Evolutionary conservation across 805 yeast genomes (phyloP), one percentile per base, ranked within the genome.

Genomic region (Candida krabiensis): DNA sequence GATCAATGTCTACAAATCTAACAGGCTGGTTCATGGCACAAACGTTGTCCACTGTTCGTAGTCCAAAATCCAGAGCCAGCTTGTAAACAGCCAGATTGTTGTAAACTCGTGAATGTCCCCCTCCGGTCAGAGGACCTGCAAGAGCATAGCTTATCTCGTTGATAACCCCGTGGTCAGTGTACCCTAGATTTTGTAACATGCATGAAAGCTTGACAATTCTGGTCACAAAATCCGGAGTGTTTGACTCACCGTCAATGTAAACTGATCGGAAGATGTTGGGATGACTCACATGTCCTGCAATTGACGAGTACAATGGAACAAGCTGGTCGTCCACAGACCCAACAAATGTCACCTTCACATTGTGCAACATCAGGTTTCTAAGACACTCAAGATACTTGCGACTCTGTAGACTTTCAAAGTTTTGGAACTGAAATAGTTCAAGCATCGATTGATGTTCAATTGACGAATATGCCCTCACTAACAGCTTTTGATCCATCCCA

Each of bases 251-350:
- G 59, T 93, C 98, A 22, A 91, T 79, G 56, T 87, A 93, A 14
- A 90, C 89, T 0, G 96, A 95, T 36, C 96, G 70, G 55, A 79
- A 90, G 12, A 91, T 79, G 60, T 89, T 86, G 3, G 99, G 98
- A 65, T 91, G 99, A 47, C 75, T 74, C 2, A 86, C 73, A 60
- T 89, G 95, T 1, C 82, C 70, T 30, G 96, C 89, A 9, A 83
- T 71, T 0, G 97, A 82, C 0, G 96, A 89, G 55, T 90, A 91
- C 11, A 91, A 62, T 4, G 99, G 99, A 3, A 91, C 96, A 52
- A 93, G 62, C 61, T 89, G 99, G 61, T 93, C 99, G 58, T 93
- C 88, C 19, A 89, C 79, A 0, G 96, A 86, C 0, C 96, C 98
- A 19, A 90, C 81, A 53, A 84, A 83, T 8, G 88, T 76, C 5